Conservation (phyloP, 164 flowering plant species). For the Saururus chinensis region DNA sequence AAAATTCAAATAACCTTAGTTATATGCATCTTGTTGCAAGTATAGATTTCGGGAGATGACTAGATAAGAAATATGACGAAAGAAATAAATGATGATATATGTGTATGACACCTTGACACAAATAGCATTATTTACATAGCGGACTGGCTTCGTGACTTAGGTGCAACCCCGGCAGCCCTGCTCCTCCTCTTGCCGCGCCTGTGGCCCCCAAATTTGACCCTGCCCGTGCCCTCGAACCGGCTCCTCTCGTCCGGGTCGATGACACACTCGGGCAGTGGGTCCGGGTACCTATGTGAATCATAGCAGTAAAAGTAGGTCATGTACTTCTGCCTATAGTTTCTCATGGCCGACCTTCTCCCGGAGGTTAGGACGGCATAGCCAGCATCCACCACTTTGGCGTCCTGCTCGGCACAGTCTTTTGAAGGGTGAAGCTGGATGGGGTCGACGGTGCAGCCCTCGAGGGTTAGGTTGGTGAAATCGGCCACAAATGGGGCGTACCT, state of each 20-base stretch:
- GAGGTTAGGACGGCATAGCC: slow-evolving; percentile 41
- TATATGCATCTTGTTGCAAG: no score
- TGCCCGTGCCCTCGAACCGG: slow-evolving; percentile 56
- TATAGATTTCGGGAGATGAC: no score
- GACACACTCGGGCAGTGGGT: slow-evolving; percentile 74
- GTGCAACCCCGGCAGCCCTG: background rate
- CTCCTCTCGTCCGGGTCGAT: slow-evolving; percentile 36
- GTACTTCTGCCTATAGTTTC: slow-evolving; percentile 42
- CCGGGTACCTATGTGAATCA: slow-evolving; percentile 57
- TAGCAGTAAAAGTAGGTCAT: slow-evolving; percentile 91
- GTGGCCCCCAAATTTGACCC: slow-evolving; percentile 45
- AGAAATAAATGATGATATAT: no score
- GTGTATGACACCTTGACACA: no score
- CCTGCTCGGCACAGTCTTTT: no score
- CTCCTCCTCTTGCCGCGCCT: slow-evolving; percentile 16
- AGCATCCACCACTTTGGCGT: background rate
- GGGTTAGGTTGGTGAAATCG: slow-evolving; percentile 39
- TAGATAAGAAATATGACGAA: no score
- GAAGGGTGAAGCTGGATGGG: slow-evolving; percentile 12
- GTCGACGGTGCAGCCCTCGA: slow-evolving; percentile 16
- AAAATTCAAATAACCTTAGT: no score
- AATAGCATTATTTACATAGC: no score
- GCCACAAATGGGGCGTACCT: slow-evolving; percentile 64
- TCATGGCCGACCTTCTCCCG: slow-evolving; percentile 37
- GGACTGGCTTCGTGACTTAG: no score